Evolutionary conservation across 306 rosid species (phyloP).

Genomic region (Carpinus fangiana): DNA sequence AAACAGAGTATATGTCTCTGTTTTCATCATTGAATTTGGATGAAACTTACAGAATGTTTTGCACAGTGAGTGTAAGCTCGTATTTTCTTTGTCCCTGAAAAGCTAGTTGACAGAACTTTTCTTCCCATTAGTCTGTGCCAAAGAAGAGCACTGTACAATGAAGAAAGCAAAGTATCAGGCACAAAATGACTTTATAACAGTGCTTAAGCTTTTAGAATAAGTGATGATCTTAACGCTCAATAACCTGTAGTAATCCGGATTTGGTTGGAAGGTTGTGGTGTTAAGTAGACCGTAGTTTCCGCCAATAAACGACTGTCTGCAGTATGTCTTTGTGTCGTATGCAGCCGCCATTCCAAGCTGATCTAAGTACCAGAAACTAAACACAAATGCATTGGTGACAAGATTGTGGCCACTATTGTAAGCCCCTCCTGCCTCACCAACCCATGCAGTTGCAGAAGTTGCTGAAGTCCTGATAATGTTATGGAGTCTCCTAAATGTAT

Average conservation of each 20-base stretch:
- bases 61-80: slow-evolving; percentile 89
- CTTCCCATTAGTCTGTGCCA: slow-evolving; percentile 92
- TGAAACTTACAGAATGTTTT: slow-evolving; percentile 72
- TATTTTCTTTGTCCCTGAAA: slow-evolving; percentile 57
- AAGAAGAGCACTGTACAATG: slow-evolving; percentile 70
- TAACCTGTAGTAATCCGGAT: slow-evolving; percentile 84
- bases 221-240: no score
- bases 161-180: slow-evolving; percentile 13
- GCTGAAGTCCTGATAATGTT: slow-evolving; percentile 47
- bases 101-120: slow-evolving; percentile 57
- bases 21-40: slow-evolving; percentile 8
- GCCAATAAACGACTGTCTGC: slow-evolving; percentile 88
- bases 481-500: slow-evolving; percentile 59
- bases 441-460: slow-evolving; percentile 71
- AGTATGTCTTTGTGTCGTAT: slow-evolving; percentile 74
- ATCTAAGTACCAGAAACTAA: slow-evolving; percentile 87
- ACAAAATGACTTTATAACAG: no score
- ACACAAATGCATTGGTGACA: slow-evolving; percentile 79
- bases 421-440: slow-evolving; percentile 98
- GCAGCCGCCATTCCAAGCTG: slow-evolving; percentile 90
- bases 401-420: slow-evolving; percentile 85
- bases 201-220: no score
- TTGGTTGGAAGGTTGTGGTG: slow-evolving; percentile 62
- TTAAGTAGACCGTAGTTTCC: slow-evolving; percentile 88
- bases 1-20: background rate